These are phyloP conservation scores for Spinacia oleracea DNA, from an alignment of 179 eudicot genomes.

Conservation along the genomic window DNA sequence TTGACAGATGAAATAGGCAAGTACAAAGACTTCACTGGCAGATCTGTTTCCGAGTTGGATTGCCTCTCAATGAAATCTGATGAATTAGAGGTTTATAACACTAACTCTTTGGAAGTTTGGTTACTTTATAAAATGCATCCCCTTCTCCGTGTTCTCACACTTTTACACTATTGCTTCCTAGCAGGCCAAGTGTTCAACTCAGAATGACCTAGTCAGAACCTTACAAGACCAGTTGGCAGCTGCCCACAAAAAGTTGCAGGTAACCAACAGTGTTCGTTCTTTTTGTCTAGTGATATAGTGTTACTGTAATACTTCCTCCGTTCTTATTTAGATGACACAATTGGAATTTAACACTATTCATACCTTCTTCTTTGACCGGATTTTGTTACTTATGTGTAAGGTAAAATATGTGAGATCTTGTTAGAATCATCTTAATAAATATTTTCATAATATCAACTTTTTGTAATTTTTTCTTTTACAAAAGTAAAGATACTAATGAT, in stretches of 20 bases:
- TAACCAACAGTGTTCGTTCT: constrained; percentile 22
- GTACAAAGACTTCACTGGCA: constrained; percentile 62
- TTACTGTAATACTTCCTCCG: not conserved
- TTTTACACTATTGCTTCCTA: constrained; percentile 19
- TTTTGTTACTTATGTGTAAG: too few relatives aligned
- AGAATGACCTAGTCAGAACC: constrained; percentile 58
- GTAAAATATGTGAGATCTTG: too few relatives aligned
- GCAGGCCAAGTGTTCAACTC: constrained; percentile 69
- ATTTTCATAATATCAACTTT: too few relatives aligned
- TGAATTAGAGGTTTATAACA: constrained; percentile 67
- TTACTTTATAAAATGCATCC: not conserved
- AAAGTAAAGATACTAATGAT: too few relatives aligned
- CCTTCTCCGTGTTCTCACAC: constrained; percentile 14
- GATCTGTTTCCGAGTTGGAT: constrained; percentile 63
- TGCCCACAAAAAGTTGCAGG: constrained; percentile 79
- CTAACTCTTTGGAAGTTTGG: not conserved
- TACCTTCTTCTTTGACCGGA: too few relatives aligned
- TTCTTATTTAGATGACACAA: not conserved
- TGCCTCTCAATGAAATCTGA: constrained; percentile 51
- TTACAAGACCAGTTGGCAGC: constrained; percentile 66
- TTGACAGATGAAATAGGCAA: constrained; percentile 60
- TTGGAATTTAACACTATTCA: too few relatives aligned
- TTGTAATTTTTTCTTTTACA: too few relatives aligned
- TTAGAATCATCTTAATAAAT: too few relatives aligned
- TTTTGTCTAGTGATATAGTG: not conserved